Evolutionary conservation across 805 yeast species (phyloP), one percentile per base, ranked within the genome.

Genomic region (Kodamaea lidongshanica): DNA sequence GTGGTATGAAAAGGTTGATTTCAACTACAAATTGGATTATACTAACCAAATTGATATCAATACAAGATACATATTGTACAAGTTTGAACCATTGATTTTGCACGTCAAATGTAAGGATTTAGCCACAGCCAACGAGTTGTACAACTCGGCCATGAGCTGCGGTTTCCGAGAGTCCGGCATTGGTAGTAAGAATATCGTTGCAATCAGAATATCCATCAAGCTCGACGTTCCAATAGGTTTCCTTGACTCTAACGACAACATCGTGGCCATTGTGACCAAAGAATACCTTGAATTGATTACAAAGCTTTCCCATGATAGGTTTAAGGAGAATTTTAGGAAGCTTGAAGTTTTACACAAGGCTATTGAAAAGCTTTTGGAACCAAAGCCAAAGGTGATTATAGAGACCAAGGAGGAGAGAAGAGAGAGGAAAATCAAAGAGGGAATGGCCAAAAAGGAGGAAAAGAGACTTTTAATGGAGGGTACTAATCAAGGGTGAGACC

Each of bases 111-210:
- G 95, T 46, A 65, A 89, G 26, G 69, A 74, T 41, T 54, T 65
- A 15, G 59, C 54, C 9, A 54, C 67, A 4, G 94, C 95, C 0
- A 63, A 68, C n/a, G 56, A 55, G 22, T 52, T 86, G 7, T 83
- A 77, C 40, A 72, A 77, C 20, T 56, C 72, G 1, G 94, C 94
- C 0, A 79, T 85, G 84, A 68, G 71, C 2, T 79, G 92, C 56
- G 95, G 95, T 3, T 86, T 80, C 46, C 66, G 95, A 45, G 95
- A 86, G 52, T 70, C 84, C 17, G 95, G 95, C 1, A 83, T 86
- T 26, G 94, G 94, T 6, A 66, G 77, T 17, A 83, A 85, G 44
- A 72, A 75, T 42, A 64, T 79, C 8, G 94, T 86, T 5, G 95
- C 87, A 0, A 71, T 86, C 12, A 63, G 95, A 40, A 80, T 75